These are phyloP conservation scores for Aspergillus coremiiformis DNA, from an alignment of 495 filamentous ascomycete genomes.

Conservation along the genomic window DNA sequence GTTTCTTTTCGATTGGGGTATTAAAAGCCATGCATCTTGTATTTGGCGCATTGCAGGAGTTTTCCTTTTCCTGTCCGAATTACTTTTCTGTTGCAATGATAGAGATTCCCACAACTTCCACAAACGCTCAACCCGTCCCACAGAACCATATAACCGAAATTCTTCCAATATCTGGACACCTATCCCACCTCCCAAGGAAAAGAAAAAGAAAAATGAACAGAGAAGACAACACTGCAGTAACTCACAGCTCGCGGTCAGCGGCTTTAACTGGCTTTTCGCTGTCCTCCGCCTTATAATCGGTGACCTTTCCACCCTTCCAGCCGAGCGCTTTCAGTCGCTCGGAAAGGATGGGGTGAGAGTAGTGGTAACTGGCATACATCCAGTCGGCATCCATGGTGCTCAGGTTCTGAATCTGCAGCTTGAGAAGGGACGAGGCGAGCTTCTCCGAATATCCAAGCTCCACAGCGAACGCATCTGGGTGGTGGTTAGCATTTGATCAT, in stretches of 20 bases:
- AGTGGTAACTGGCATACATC: constrained; percentile 96
- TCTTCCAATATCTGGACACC: constrained; percentile 2
- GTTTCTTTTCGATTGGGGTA: not conserved
- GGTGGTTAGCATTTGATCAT: constrained; percentile 5
- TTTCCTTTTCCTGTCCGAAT: constrained; percentile 2
- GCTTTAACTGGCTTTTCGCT: constrained; percentile 48
- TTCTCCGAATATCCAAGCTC: constrained; percentile 78
- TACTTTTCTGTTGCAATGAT: not conserved
- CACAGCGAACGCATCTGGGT: constrained; percentile 68
- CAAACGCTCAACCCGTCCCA: not conserved
- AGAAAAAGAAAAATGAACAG: too few species aligned
- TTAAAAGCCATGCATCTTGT: constrained; percentile 3
- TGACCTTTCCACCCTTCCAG: constrained; percentile 63
- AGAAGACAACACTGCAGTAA: constrained; percentile 1
- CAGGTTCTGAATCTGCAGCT: constrained; percentile 96
- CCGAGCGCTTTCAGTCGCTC: constrained; percentile 86
- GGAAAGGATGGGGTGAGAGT: constrained; percentile 91
- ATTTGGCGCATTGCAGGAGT: constrained; percentile 1
- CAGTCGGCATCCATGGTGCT: constrained; percentile 98
- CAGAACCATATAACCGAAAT: not conserved
- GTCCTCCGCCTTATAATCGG: constrained; percentile 41
- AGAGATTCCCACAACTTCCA: not conserved
- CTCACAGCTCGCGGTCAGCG: constrained; percentile 51
- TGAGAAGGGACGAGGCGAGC: constrained; percentile 81
- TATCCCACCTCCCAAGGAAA: not conserved